Percentiles rank a stretch among this genome's conserved stretches.
Evolutionary conservation across 2,329 filamentous ascomycete species (phyloP).

Genomic region (Aureobasidium leucospermi): DNA sequence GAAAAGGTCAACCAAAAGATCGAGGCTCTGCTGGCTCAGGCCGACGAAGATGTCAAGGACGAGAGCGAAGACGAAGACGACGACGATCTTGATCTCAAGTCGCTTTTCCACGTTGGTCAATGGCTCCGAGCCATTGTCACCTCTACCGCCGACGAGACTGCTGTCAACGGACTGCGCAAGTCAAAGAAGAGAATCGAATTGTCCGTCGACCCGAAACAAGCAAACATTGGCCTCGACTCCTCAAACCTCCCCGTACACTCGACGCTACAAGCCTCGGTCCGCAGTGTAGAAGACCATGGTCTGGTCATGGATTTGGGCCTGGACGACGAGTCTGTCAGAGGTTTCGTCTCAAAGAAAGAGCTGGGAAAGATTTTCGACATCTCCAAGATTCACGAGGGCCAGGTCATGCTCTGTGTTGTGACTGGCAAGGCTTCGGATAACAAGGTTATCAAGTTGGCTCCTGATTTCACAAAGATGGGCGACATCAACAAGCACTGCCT

Average conservation of each 20-base stretch:
- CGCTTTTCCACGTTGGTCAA: slow-evolving; percentile 75
- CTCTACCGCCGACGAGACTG: slow-evolving; percentile 64
- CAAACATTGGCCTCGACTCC: slow-evolving; percentile 67
- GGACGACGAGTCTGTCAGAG: slow-evolving; percentile 58
- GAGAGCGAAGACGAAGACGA: slow-evolving; percentile 45
- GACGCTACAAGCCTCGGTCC: slow-evolving; percentile 79
- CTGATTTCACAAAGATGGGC: slow-evolving; percentile 56
- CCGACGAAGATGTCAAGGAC: slow-evolving; percentile 49
- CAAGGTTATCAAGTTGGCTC: slow-evolving; percentile 80
- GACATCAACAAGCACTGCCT: slow-evolving; percentile 61
- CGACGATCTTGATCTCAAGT: slow-evolving; percentile 61
- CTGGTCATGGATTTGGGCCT: slow-evolving; percentile 88
- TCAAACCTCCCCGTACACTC: slow-evolving; percentile 67
- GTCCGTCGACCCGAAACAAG: slow-evolving; percentile 68
- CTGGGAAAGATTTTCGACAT: slow-evolving; percentile 56
- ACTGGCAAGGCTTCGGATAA: slow-evolving; percentile 67
- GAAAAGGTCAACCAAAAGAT: slow-evolving; percentile 68
- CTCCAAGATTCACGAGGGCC: slow-evolving; percentile 67
- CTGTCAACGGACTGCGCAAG: slow-evolving; percentile 45
- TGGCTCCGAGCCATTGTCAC: slow-evolving; percentile 79
- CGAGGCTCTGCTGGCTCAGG: slow-evolving; percentile 57
- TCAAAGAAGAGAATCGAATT: slow-evolving; percentile 78
- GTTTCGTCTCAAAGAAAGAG: slow-evolving; percentile 81
- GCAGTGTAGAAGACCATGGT: slow-evolving; percentile 93
- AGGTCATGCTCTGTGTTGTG: slow-evolving; percentile 77